Evolutionary conservation across 768 basidiomycete genomes (phyloP), one percentile per base, ranked within the genome.

Genomic region (Lentinula aciculospora): DNA sequence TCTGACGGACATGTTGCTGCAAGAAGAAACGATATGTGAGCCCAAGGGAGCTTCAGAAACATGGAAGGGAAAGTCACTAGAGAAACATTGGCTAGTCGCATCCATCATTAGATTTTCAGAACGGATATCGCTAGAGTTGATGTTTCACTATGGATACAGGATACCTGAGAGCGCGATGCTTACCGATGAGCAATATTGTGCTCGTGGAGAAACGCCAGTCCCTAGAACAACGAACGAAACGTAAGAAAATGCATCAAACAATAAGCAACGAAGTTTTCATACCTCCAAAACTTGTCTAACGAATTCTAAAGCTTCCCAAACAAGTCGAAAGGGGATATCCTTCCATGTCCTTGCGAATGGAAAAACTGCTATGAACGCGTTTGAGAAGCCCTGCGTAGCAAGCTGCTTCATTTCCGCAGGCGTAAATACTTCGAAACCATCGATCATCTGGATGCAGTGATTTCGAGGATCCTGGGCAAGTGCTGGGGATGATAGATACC

Each of bases 131-230:
- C 51, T 53, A 23, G 13, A 29, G 23, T n/a, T 12, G 29, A 21
- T 10, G 19, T 13, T 3, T 46, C n/a, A n/a, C n/a, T n/a, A n/a
- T n/a, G n/a, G n/a, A n/a, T n/a, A n/a, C n/a, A n/a, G n/a, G n/a
- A n/a, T n/a, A n/a, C n/a, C n/a, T n/a, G n/a, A n/a, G n/a, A n/a
- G n/a, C n/a, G n/a, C n/a, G n/a, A 19, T 28, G 12, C 51, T 46
- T 19, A 45, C 55, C 55, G 55, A 56, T 56, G 55, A 15, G 55
- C 55, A 19, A 56, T 56, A n/a, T 56, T 56, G 25, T 56, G 55
- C 12, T 44, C 34, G 29, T 56, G 55, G n/a, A 56, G 46, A 47
- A 56, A 56, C 5, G 34, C 42, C 19, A 56, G 27, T 29, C 55
- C 55, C 55, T 56, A 23, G 29, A 9, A 17, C 50, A 32, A 10